Percentiles rank a stretch among this genome's conserved stretches.
These are phyloP conservation scores for Amylocarpus encephaloides DNA, from an alignment of 2,329 filamentous ascomycete species.

Conservation along the genomic window DNA sequence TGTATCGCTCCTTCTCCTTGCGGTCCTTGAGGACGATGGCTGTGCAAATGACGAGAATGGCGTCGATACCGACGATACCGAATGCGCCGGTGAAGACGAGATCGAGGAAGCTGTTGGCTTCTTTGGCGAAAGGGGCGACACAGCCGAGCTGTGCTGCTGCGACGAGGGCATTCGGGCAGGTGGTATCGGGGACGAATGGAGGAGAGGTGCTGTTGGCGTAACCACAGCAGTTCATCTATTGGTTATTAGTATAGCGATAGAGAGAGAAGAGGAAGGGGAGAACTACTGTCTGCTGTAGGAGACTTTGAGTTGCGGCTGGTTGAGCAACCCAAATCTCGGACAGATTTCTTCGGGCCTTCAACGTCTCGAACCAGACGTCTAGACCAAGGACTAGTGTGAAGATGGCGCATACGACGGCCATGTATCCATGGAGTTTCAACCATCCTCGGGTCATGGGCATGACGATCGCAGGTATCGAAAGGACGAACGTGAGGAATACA, in stretches of 20 bases:
- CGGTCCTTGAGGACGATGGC: constrained; percentile 75
- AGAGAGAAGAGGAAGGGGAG: background rate
- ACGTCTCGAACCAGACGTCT: constrained; percentile 66
- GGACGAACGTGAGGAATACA: constrained; percentile 62
- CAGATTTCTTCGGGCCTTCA: constrained; percentile 60
- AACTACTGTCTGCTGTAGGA: constrained; percentile 64
- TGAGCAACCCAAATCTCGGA: constrained; percentile 54
- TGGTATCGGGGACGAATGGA: constrained; percentile 62
- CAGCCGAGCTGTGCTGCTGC: constrained; percentile 67
- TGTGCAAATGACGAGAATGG: constrained; percentile 61
- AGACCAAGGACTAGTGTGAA: constrained; percentile 63
- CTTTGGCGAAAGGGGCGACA: constrained; percentile 58
- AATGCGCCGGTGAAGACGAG: constrained; percentile 74
- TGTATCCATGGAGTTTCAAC: constrained; percentile 63
- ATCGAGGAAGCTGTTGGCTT: constrained; percentile 66
- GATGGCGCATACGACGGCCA: constrained; percentile 54
- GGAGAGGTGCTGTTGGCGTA: constrained; percentile 68
- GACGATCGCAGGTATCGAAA: constrained; percentile 65
- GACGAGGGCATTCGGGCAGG: constrained; percentile 63
- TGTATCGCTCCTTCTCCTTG: constrained; percentile 72
- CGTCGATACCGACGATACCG: constrained; percentile 69
- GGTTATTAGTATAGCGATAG: constrained; percentile 8
- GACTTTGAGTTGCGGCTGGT: constrained; percentile 50
- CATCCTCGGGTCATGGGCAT: constrained; percentile 59
- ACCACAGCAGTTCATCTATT: constrained; percentile 72